Base-by-base conservation (phyloP, 257 asterid genomes). In the Ocimum tenuiflorum region DNA sequence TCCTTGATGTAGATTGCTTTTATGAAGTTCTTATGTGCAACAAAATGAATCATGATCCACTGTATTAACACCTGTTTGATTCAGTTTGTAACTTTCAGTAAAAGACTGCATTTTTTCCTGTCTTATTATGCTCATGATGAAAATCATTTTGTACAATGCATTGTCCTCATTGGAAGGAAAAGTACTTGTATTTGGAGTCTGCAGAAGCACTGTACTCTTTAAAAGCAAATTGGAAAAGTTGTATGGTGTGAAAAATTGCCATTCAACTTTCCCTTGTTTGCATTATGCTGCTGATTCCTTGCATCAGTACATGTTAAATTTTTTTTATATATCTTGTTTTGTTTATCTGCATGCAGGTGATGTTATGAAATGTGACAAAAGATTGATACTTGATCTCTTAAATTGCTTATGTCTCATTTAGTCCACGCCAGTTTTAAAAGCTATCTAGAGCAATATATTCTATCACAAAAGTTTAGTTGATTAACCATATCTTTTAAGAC, bases 81-180 rank as follows among this genome's bases (percentile, higher is more conserved):
- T 53, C 27, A 47, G 15, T 52, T 27, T 65, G 41, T 22, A 29
- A 55, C 59, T 14, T 11, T 43, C 35, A 15, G 63, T 48, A n/a
- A 1, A n/a, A 17, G 67, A 63, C 36, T 20, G 2, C 41, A 42
- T 12, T 1, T 54, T 22, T 35, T 27, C 47, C 27, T 18, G 23
- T 59, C n/a, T 67, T 76, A 22, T 50, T 58, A 55, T 20, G 57
- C 43, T 45, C 66, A 15, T 24, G 33, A 38, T 19, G 52, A 35
- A 36, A n/a, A n/a, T 33, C 42, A 19, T 20, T 64, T 38, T 6
- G 51, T 65, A 15, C 19, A 8, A 14, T 45, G 9, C 39, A 49
- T 7, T 43, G 43, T 19, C 38, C 61, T 35, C 38, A 18, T 68
- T n/a, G 54, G 43, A 20, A 31, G 36, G 38, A 47, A 20, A 58